Evolutionary conservation across 2,329 filamentous ascomycete genomes (phyloP).

Genomic region (Sphaceloma murrayae): DNA sequence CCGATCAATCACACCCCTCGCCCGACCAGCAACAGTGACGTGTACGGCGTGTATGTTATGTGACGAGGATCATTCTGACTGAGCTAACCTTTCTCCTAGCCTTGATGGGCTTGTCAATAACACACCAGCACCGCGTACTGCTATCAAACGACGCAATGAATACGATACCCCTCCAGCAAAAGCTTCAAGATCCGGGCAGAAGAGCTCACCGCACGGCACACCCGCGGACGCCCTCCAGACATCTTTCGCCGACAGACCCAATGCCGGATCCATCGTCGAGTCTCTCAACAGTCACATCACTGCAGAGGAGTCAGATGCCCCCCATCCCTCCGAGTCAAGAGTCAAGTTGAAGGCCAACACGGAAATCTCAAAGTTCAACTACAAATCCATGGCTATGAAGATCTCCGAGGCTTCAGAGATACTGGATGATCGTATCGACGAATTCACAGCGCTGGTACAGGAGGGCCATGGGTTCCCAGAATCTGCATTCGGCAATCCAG

Average conservation of each 20-base stretch:
- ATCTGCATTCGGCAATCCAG: slow-evolving; percentile 75
- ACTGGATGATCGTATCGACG: slow-evolving; percentile 89
- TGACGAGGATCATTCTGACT: too few species aligned
- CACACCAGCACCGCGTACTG: slow-evolving; percentile 36
- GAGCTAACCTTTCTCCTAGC: too few species aligned
- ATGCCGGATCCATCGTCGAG: slow-evolving; percentile 74
- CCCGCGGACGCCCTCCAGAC: slow-evolving; percentile 29
- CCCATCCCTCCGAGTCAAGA: slow-evolving; percentile 63
- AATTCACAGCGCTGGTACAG: slow-evolving; percentile 66
- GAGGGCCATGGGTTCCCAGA: slow-evolving; percentile 68
- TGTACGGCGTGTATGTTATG: slow-evolving; percentile 75
- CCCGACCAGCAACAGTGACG: slow-evolving; percentile 43
- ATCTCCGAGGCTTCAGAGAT: slow-evolving; percentile 85
- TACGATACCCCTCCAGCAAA: slow-evolving; percentile 43
- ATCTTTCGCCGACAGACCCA: slow-evolving; percentile 65
- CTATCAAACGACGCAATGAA: slow-evolving; percentile 45
- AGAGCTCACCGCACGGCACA: slow-evolving; percentile 42
- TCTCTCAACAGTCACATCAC: slow-evolving; percentile 67
- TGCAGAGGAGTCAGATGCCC: slow-evolving; percentile 49
- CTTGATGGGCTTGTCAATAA: slow-evolving; percentile 40
- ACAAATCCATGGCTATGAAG: slow-evolving; percentile 92
- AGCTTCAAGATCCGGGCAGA: slow-evolving; percentile 35
- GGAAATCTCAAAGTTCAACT: slow-evolving; percentile 81
- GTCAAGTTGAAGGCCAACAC: slow-evolving; percentile 79
- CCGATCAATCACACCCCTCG: slow-evolving; percentile 49